These are phyloP conservation scores for Lactuca sativa DNA, from an alignment of 129 eudicot genomes.

Conservation along the genomic window DNA sequence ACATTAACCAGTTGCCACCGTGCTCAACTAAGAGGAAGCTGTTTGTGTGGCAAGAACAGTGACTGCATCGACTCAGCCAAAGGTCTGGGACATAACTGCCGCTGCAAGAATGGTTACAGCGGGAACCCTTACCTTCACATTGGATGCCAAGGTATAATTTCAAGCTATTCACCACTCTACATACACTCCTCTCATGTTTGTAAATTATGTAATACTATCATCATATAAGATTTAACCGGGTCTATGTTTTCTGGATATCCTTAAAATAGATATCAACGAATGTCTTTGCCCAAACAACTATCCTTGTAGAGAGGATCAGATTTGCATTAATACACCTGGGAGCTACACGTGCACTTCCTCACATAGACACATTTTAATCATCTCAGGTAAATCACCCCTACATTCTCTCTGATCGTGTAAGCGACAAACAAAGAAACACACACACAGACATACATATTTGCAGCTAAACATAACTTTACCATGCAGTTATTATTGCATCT, in stretches of 20 bases:
- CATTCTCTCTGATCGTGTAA: background rate
- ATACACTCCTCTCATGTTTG: too few relatives aligned
- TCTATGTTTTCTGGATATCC: conserved; percentile 2
- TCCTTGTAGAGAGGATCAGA: conserved; percentile 30
- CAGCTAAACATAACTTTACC: background rate
- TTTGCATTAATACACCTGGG: conserved; percentile 30
- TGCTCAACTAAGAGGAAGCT: conserved; percentile 1
- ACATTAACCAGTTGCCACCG: conserved; percentile 19
- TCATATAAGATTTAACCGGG: background rate
- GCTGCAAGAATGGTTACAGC: conserved; percentile 25
- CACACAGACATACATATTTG: too few relatives aligned
- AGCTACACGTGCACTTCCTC: conserved; percentile 31
- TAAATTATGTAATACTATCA: background rate
- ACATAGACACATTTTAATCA: background rate
- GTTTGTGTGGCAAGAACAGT: conserved; percentile 25
- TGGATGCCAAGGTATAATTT: conserved; percentile 46
- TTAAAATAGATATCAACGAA: conserved; percentile 13
- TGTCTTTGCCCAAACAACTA: conserved; percentile 10
- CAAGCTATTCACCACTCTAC: too few relatives aligned
- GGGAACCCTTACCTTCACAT: conserved; percentile 36
- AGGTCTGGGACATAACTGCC: conserved; percentile 29
- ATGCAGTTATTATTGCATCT: background rate
- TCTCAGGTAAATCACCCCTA: conserved; percentile 21
- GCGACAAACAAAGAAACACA: background rate
- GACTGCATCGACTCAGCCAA: conserved; percentile 28